Conservation (phyloP, 2,329 filamentous ascomycete species). For the Alternaria gansuensis region DNA sequence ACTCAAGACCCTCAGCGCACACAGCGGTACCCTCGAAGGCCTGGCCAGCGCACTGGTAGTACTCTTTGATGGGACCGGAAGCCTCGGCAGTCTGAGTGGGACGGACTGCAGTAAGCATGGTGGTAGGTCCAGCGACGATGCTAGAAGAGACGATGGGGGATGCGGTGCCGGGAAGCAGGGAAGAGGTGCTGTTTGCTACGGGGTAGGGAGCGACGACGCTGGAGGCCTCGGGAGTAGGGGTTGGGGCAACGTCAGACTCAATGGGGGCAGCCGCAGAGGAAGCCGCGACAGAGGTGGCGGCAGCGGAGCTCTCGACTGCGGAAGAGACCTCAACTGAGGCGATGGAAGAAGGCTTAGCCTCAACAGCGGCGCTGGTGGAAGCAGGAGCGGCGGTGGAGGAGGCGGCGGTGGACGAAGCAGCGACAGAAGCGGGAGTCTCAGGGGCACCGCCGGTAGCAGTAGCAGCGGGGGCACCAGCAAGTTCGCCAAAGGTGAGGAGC, state of each 20-base stretch:
- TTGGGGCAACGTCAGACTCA: slow-evolving; percentile 15
- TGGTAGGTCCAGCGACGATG: slow-evolving; percentile 26
- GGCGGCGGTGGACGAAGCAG: slow-evolving; percentile 13
- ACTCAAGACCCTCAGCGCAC: slow-evolving; percentile 54
- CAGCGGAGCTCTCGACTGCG: slow-evolving; percentile 7
- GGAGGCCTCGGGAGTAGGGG: slow-evolving; percentile 11
- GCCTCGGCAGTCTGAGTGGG: slow-evolving; percentile 32
- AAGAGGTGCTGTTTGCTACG: slow-evolving; percentile 22
- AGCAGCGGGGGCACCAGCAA: slow-evolving; percentile 33
- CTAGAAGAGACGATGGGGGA: slow-evolving; percentile 1
- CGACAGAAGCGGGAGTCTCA: slow-evolving; percentile 22
- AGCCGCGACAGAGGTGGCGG: slow-evolving; percentile 14
- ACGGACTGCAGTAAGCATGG: slow-evolving; percentile 34
- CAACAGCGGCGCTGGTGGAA: slow-evolving; percentile 15
- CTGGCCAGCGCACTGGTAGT: slow-evolving; percentile 57
- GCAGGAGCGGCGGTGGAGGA: slow-evolving; percentile 15
- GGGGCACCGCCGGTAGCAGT: slow-evolving; percentile 28
- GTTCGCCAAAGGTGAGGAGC: slow-evolving; percentile 39
- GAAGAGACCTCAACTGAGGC: slow-evolving; percentile 22
- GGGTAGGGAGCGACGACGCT: slow-evolving; percentile 17
- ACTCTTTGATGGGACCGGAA: slow-evolving; percentile 29
- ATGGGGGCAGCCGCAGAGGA: slow-evolving; percentile 16
- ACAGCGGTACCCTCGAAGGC: slow-evolving; percentile 52
- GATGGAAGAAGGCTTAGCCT: slow-evolving; percentile 17
- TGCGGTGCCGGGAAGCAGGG: slow-evolving; percentile 9